Conservation (phyloP, 1,284 basidiomycete species). For the Trichosporon sp. region DNA sequence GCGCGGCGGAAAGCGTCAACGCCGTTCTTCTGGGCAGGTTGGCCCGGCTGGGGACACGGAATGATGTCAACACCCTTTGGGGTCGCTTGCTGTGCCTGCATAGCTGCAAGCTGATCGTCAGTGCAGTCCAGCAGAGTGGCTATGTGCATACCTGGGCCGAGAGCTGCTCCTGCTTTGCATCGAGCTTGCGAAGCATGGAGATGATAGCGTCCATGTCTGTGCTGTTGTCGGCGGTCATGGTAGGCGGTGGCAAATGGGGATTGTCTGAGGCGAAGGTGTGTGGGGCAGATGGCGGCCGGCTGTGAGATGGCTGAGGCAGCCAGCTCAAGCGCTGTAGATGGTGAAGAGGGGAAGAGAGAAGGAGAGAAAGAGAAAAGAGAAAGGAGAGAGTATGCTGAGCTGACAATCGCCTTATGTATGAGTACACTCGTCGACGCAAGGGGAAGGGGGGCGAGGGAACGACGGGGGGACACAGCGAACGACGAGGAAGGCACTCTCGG, state of each 20-base stretch:
- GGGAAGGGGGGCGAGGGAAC: background rate
- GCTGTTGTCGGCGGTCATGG: slow-evolving; percentile 10
- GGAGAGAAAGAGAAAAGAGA: background rate
- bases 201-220: slow-evolving; percentile 29
- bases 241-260: slow-evolving; percentile 1
- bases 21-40: slow-evolving; percentile 3
- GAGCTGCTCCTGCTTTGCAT: slow-evolving; percentile 35
- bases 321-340: background rate
- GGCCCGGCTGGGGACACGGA: slow-evolving; percentile 2
- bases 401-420: background rate
- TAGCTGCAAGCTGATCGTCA: slow-evolving; percentile 9
- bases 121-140: background rate
- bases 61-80: slow-evolving; percentile 1
- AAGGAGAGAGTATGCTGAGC: background rate
- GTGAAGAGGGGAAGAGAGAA: background rate
- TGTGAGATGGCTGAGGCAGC: background rate
- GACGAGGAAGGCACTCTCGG: background rate
- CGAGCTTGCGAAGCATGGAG: slow-evolving; percentile 30
- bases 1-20: slow-evolving; percentile 14
- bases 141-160: slow-evolving; percentile 29
- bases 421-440: background rate
- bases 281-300: background rate
- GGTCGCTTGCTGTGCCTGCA: background rate
- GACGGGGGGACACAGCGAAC: too few species aligned
- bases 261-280: background rate